Conservation (phyloP, 1,284 basidiomycete genomes). For the Coriolopsis trogii region DNA sequence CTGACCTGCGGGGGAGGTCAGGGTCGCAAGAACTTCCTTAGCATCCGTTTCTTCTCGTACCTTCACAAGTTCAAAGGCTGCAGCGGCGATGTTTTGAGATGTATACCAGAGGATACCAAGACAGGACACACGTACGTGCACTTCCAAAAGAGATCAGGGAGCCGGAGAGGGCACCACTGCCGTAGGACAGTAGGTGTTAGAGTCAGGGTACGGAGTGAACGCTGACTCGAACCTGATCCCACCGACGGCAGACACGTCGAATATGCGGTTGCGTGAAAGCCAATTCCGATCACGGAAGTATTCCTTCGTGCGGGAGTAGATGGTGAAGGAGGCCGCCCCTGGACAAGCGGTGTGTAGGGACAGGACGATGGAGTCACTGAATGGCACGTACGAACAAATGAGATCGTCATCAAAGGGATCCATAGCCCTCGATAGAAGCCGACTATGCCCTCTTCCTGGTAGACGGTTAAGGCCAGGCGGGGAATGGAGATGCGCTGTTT, state of each 20-base stretch:
- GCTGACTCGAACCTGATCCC: conserved; percentile 52
- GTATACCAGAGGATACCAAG: neutral
- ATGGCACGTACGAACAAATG: conserved; percentile 82
- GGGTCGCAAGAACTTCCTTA: neutral
- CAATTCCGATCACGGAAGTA: conserved; percentile 66
- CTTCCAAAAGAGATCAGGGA: conserved; percentile 83
- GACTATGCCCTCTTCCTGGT: conserved; percentile 88
- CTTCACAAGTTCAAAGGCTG: conserved; percentile 96
- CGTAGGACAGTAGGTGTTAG: conserved; percentile 5
- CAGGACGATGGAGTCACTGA: neutral
- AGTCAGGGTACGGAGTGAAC: neutral
- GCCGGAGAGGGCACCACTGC: conserved; percentile 78
- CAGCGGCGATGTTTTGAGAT: neutral
- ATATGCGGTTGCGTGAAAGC: conserved; percentile 58
- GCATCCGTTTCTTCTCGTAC: conserved; percentile 43
- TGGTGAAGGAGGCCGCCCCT: conserved; percentile 91
- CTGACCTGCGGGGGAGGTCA: conserved; percentile 59
- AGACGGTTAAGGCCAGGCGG: conserved; percentile 72
- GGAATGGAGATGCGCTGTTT: conserved; percentile 77
- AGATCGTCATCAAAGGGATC: conserved; percentile 96
- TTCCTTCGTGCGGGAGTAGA: conserved; percentile 90
- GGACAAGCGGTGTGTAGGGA: neutral
- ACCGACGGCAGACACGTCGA: conserved; percentile 76
- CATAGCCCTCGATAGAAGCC: conserved; percentile 92
- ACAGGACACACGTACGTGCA: conserved; percentile 65